Conservation (phyloP, 2,329 filamentous ascomycete species). For the Scedosporium minutisporum region DNA sequence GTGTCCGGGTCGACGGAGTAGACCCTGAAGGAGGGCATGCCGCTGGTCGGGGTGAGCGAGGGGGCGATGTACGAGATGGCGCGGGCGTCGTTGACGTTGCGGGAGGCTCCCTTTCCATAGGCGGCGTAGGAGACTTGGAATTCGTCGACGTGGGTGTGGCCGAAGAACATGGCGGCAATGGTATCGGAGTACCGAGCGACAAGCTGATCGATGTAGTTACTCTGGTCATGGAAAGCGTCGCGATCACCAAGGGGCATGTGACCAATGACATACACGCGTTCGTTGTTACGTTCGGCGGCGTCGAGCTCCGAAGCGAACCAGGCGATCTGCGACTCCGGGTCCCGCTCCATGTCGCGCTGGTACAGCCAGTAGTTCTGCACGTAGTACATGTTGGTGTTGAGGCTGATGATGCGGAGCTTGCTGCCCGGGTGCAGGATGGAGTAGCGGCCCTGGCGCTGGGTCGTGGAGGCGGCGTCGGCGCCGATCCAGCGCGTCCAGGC, state of each 20-base stretch:
- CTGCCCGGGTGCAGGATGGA: slow-evolving; percentile 32
- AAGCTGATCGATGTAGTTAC: slow-evolving; percentile 43
- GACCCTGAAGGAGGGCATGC: slow-evolving; percentile 47
- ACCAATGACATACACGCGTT: slow-evolving; percentile 47
- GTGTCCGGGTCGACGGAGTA: slow-evolving; percentile 49
- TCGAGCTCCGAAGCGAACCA: slow-evolving; percentile 46
- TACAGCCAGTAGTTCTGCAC: slow-evolving; percentile 48
- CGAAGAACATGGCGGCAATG: slow-evolving; percentile 46
- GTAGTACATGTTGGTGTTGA: slow-evolving; percentile 53
- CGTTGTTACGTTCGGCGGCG: slow-evolving; percentile 37
- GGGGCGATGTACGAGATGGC: slow-evolving; percentile 45
- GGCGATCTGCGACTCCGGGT: slow-evolving; percentile 41
- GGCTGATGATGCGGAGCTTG: slow-evolving; percentile 46
- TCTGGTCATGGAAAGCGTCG: slow-evolving; percentile 42
- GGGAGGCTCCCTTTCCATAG: slow-evolving; percentile 23
- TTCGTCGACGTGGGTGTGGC: slow-evolving; percentile 47
- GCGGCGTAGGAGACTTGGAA: slow-evolving; percentile 46
- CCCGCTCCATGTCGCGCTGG: slow-evolving; percentile 35
- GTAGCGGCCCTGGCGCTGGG: slow-evolving; percentile 36
- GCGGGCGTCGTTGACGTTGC: slow-evolving; percentile 30
- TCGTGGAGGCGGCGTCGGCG: slow-evolving; percentile 19
- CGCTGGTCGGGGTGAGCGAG: slow-evolving; percentile 44
- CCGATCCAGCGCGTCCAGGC: slow-evolving; percentile 41
- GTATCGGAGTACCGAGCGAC: slow-evolving; percentile 42
- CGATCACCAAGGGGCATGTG: slow-evolving; percentile 44